These are phyloP conservation scores for Candida albicans DNA, from an alignment of 1,139 yeast species.

Conservation along the genomic window DNA sequence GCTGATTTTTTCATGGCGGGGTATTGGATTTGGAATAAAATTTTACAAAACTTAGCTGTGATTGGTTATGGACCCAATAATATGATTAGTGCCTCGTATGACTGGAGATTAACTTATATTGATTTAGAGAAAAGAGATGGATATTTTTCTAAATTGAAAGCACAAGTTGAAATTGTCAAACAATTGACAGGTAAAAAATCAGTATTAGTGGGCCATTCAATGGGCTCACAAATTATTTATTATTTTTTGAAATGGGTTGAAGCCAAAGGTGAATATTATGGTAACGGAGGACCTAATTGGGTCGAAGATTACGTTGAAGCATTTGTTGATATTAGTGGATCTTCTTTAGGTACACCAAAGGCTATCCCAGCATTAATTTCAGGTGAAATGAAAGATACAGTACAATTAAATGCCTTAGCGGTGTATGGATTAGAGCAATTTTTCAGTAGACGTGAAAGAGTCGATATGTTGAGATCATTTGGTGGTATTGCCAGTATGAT, in stretches of 20 bases:
- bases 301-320: conserved; percentile 81
- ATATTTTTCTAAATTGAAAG: conserved; percentile 75
- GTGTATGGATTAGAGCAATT: conserved; percentile 93
- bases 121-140: conserved; percentile 87
- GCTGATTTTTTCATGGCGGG: conserved; percentile 97
- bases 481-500: conserved; percentile 95
- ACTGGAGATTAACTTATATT: conserved; percentile 90
- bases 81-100: conserved; percentile 90
- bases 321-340: conserved; percentile 83
- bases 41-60: conserved; percentile 88
- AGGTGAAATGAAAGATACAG: conserved; percentile 98
- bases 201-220: conserved; percentile 86
- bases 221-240: conserved; percentile 90
- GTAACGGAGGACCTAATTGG: conserved; percentile 89
- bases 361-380: conserved; percentile 87
- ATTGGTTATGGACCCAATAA: conserved; percentile 90
- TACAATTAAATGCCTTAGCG: conserved; percentile 88
- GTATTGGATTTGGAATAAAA: conserved; percentile 98
- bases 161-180: conserved; percentile 60
- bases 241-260: conserved; percentile 96
- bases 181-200: conserved; percentile 64
- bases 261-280: conserved; percentile 73
- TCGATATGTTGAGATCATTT: conserved; percentile 80
- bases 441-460: conserved; percentile 84
- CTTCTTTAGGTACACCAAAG: conserved; percentile 89